Base-by-base conservation (phyloP, 2,329 filamentous ascomycete genomes). In the Exophiala dermatitidis region DNA sequence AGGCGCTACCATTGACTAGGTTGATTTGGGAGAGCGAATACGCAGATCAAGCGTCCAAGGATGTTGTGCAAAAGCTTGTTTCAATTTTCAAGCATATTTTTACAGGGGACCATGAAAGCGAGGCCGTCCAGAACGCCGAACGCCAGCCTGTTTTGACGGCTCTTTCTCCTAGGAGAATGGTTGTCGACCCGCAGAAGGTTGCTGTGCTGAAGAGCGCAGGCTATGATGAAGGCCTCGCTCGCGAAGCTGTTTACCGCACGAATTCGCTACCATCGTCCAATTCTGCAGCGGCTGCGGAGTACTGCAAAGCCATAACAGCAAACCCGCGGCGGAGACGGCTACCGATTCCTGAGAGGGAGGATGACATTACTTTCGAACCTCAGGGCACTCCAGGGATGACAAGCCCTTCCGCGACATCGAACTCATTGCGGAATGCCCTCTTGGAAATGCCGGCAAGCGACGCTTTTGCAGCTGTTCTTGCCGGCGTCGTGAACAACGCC, bases 191-290 rank as follows among this genome's bases (percentile, higher is more conserved):
- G 8, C 77, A 80, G 0, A 72, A 72, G 30, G 64, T 82, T 12
- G 69, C 67, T 26, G 57, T 64, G 6, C 61, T 75, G 9, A 65
- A 69, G 30, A 73, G 76, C 5, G 73, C 74, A 50, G 77, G 76
- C 1, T 81, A 74, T 54, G 75, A 82, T 19, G 72, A 78, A 41
- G 79, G 81, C 8, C 74, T 96, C 48, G 85, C 80, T 4, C 77
- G 80, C 32, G 91, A 97, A 69, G 90, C 88, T 31, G 72, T 93
- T 0, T 96, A 88, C 67, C 83, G 91, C 50, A 88, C 88, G 63
- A 86, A 88, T 64, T 88, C 88, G 52, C 78, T 79, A 49, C 12
- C 44, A 31, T 28, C 47, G 7, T 50, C 38, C 29, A 51, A 7
- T 40, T 38, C 37, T 31, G 45, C 43, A n/a, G 63, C 70, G 3